Evolutionary conservation across 1,139 yeast species (phyloP).

Genomic region (Sugiyamaella castrensis): DNA sequence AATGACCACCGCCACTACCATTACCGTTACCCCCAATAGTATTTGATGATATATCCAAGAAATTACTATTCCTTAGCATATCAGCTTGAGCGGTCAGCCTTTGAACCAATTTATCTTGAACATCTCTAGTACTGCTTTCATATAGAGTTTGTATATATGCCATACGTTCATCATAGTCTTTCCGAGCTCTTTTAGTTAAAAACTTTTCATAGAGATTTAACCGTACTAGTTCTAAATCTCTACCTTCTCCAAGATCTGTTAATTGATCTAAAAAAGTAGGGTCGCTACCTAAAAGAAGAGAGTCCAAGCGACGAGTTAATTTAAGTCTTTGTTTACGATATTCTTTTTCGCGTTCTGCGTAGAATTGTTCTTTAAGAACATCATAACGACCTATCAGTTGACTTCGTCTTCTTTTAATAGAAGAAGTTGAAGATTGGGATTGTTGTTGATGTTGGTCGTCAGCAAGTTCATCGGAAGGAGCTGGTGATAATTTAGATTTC

Average conservation of each 20-base stretch:
- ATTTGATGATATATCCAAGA: constrained; percentile 9
- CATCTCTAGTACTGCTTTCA: constrained; percentile 68
- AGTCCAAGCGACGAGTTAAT: constrained; percentile 18
- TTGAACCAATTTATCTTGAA: constrained; percentile 77
- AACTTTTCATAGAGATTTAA: constrained; percentile 78
- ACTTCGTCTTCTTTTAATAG: constrained; percentile 1
- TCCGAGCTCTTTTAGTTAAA: constrained; percentile 69
- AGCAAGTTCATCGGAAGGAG: constrained; percentile 8
- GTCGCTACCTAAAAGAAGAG: constrained; percentile 77
- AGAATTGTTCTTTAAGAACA: constrained; percentile 17
- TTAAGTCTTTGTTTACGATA: constrained; percentile 16
- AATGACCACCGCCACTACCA: neutral
- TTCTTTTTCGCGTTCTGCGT: constrained; percentile 16
- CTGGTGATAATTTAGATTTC: constrained; percentile 2
- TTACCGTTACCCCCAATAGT: neutral
- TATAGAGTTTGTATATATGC: constrained; percentile 71
- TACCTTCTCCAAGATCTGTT: constrained; percentile 64
- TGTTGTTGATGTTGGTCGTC: constrained; percentile 3
- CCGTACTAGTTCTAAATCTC: constrained; percentile 79
- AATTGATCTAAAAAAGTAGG: constrained; percentile 53
- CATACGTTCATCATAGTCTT: constrained; percentile 73
- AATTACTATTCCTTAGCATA: constrained; percentile 49
- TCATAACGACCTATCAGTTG: constrained; percentile 11
- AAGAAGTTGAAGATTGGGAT: neutral
- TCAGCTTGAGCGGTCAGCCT: constrained; percentile 74